Evolutionary conservation across 805 yeast species (phyloP).

Genomic region (Metschnikowia cubensis): DNA sequence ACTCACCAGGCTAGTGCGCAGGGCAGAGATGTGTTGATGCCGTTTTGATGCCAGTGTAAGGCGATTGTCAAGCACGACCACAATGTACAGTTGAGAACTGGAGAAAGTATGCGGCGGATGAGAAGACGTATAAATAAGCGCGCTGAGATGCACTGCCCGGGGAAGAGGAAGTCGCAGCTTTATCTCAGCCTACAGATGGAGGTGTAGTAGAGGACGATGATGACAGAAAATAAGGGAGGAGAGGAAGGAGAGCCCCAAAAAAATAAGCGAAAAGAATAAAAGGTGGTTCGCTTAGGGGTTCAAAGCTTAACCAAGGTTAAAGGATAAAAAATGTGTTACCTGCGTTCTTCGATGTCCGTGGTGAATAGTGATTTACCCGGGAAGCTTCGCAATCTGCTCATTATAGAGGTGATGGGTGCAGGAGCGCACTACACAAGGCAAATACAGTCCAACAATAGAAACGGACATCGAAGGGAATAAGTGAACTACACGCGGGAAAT

Average conservation of each 20-base stretch:
- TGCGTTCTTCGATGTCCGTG: not conserved
- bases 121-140: not conserved
- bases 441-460: no score
- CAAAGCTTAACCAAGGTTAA: no score
- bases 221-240: no score
- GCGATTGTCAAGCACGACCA: not conserved
- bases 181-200: no score
- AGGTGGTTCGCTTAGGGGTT: no score
- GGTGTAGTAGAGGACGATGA: not conserved
- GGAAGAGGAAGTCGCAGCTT: not conserved
- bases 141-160: conserved; percentile 1
- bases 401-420: not conserved
- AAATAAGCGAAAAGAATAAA: no score
- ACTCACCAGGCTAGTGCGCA: not conserved
- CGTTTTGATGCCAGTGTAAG: not conserved
- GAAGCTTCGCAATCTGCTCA: not conserved
- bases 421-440: not conserved
- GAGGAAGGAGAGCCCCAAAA: no score
- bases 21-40: not conserved
- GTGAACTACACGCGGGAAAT: not conserved
- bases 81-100: not conserved
- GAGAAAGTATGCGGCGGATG: not conserved
- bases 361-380: not conserved
- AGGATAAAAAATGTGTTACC: no score
- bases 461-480: no score